Evolutionary conservation across 305 asterid species (phyloP), one percentile per base, ranked within the genome.

Genomic region (Fraxinus paxiana): DNA sequence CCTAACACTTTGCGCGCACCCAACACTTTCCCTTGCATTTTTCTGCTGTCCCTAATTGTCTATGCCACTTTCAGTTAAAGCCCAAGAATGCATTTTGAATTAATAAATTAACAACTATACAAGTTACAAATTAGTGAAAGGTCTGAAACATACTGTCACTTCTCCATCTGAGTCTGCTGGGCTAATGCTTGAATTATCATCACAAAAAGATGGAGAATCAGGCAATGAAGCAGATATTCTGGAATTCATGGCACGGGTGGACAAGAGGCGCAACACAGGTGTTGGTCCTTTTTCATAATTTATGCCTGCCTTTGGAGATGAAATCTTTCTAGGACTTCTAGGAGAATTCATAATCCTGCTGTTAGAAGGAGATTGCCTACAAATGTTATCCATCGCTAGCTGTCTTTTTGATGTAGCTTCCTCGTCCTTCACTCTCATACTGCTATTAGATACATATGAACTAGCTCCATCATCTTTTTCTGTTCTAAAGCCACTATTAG

Each of bases 261-360:
- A 90, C 77, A 88, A 87, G 77, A 94, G 92, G 38, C 94, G 92
- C 51, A 90, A 73, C 81, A 91, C 82, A 13, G 95, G 82, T 15
- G 88, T 74, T 41, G 84, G 84, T 20, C 78, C 84, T 82, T 89
- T 89, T 77, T 86, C 82, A 22, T 85, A 56, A 84, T 73, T 86
- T 59, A 63, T 84, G 76, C 83, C 86, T 46, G 76, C 34, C 82
- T 80, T 86, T 31, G 93, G 90, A 83, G 97, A 88, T 63, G 90
- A 80, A 77, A 61, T 87, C 83, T 79, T 88, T 22, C 83, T 73
- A 82, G 80, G 82, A 77, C 87, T 79, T 46, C 63, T 76, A 1
- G 95, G 96, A 83, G 94, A 89, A 56, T 87, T 88, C 73, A 83
- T 20, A 0, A 91, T 88, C 70, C 89, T 84, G 87, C 89, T 84